Base-by-base conservation (phyloP, 2,329 filamentous ascomycete genomes). In the Arthrobotrys pseudoclavata region DNA sequence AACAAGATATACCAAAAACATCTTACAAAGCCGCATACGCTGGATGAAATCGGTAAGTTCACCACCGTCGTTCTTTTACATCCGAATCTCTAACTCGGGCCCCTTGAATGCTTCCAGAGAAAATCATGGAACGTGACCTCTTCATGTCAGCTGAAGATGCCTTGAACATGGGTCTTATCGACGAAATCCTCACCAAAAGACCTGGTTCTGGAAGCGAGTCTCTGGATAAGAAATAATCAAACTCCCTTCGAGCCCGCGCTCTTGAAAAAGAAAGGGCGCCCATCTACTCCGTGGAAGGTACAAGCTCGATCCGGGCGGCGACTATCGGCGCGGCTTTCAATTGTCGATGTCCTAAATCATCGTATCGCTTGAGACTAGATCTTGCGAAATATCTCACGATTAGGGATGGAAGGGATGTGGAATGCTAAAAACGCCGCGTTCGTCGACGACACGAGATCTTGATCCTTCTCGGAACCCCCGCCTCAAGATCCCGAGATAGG, bases 51-150 rank as follows among this genome's bases (percentile, higher is more conserved):
- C 82, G 80, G 80, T 81, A 79, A 24, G 45, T 31, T 29, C 9
- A 47, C 29, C 34, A 26, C n/a, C n/a, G n/a, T n/a, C n/a, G n/a
- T n/a, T 24, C 48, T 75, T 52, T 18, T 47, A 13, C 22, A 55
- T n/a, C n/a, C 13, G 10, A 15, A 34, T 37, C 13, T 15, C 61
- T 67, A 45, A 67, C 37, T 6, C 18, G 26, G n/a, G 0, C 1
- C 18, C 2, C 24, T 48, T 45, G 6, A 20, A 20, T 13, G 15
- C 34, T 47, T 64, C 6, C 31, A 81, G 95, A 96, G 84, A 93
- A 91, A 83, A 88, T 97, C 84, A 98, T 99, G 95, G 96, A 99
- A 86, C 87, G 96, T 71, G 96, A 99, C 84, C 96, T 96, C 82
- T 98, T 97, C 81, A 88, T 99, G 87, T 91, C 91, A 69, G 94